Evolutionary conservation across 2,329 filamentous ascomycete species (phyloP), one percentile per base, ranked within the genome.

Genomic region (Colletotrichum lupini): DNA sequence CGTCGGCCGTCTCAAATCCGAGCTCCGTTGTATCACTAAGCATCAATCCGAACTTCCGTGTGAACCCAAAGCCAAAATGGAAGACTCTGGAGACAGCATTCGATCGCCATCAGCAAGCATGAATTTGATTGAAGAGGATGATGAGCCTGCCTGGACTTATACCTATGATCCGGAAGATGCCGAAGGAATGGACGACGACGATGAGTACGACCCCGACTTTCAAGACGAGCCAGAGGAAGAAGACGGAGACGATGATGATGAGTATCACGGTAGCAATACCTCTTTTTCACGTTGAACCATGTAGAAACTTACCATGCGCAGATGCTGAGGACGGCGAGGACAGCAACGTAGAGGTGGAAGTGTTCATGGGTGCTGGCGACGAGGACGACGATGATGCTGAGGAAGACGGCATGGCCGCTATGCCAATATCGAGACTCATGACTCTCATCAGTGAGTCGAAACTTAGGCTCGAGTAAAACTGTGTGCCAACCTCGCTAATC

Each of bases 111-210:
- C 68, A 46, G 49, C 24, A 22, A 56, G 35, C 16, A 46, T 46
- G 26, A 30, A 26, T 8, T 14, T 28, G 0, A 35, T 28, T 12
- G 56, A 30, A n/a, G 67, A 46, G 9, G 56, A 67, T 8, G 71
- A 52, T 14, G 19, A 42, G 26, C 46, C 57, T 12, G 60, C 28
- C 16, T 71, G 71, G 71, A 57, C 53, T 19, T 72, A 57, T 28
- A 22, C 35, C 5, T 66, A 71, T 53, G 63, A 60, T 12, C 28
- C 24, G 49, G 73, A 72, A 30, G 75, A 75, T 52, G 46, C 57
- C 7, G 77, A 76, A n/a, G 79, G 82, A 49, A 78, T 82, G 5
- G 80, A 82, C 12, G 81, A 82, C 16, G 82, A 82, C 24, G 79
- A 80, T n/a, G 81, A 81, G 24, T 72, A 77, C 26, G 76, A 78